Evolutionary conservation across 2,329 filamentous ascomycete genomes (phyloP).

Genomic region (Hypoxylon rubiginosum): DNA sequence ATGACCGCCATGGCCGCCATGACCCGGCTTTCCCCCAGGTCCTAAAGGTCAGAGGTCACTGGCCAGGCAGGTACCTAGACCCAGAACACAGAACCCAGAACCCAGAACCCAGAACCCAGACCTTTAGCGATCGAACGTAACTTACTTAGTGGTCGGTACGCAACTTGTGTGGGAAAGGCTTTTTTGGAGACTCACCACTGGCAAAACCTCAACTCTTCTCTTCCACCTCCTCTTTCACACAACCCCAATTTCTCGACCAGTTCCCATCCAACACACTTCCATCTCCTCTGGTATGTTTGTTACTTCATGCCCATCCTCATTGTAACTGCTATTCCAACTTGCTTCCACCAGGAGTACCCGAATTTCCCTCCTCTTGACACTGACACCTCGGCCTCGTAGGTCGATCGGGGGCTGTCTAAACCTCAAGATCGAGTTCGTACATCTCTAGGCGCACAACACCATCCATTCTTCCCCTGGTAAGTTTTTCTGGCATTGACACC

Average conservation of each 20-base stretch:
- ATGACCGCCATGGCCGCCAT: background rate
- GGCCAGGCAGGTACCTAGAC: conserved; percentile 28
- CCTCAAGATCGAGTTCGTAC: conserved; percentile 51
- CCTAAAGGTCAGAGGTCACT: conserved; percentile 13
- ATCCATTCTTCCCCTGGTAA: conserved; percentile 54
- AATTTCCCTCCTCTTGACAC: conserved; percentile 30
- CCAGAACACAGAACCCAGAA: no score
- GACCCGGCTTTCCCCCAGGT: conserved; percentile 24
- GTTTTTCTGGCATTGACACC: conserved; percentile 50
- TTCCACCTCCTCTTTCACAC: conserved; percentile 53
- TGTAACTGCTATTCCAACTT: conserved; percentile 14
- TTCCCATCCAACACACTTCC: conserved; percentile 46
- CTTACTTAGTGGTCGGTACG: conserved; percentile 40
- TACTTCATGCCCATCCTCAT: conserved; percentile 39
- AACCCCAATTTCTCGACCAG: conserved; percentile 39
- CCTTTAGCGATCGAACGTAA: conserved; percentile 6
- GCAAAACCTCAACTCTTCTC: conserved; percentile 53
- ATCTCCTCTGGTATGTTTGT: conserved; percentile 45
- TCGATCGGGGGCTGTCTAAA: conserved; percentile 47
- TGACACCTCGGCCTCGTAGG: conserved; percentile 42
- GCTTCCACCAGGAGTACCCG: conserved; percentile 21
- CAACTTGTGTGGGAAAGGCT: conserved; percentile 48
- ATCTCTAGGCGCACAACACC: conserved; percentile 53
- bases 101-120: no score
- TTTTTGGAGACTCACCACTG: conserved; percentile 50